Conservation (phyloP, 2,329 filamentous ascomycete genomes). For the Ophiostoma triangulosporum region DNA sequence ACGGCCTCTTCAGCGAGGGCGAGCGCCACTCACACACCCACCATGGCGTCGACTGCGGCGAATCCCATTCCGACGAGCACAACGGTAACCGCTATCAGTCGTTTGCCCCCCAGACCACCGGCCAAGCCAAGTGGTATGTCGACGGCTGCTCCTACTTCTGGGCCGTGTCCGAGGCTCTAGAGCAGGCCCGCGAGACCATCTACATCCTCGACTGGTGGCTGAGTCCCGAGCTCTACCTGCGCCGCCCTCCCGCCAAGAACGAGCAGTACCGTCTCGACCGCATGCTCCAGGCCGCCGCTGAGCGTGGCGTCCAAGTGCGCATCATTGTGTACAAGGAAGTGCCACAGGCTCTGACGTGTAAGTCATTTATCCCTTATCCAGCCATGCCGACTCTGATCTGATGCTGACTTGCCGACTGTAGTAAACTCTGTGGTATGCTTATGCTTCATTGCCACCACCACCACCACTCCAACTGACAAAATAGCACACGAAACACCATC, state of each 20-base stretch:
- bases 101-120: conserved; percentile 60
- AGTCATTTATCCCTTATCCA: conserved; percentile 24
- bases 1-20: conserved; percentile 23
- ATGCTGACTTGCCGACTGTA: conserved; percentile 38
- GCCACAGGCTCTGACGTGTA: conserved; percentile 64
- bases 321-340: conserved; percentile 92
- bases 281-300: conserved; percentile 68
- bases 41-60: conserved; percentile 28
- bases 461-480: not conserved
- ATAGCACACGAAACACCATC: conserved; percentile 62
- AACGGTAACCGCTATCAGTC: conserved; percentile 43
- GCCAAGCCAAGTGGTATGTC: conserved; percentile 78
- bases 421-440: conserved; percentile 11
- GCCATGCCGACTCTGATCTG: too few species aligned
- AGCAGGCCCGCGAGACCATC: conserved; percentile 56
- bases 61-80: conserved; percentile 28
- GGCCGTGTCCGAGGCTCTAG: conserved; percentile 67
- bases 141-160: conserved; percentile 77
- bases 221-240: conserved; percentile 75
- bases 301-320: conserved; percentile 72
- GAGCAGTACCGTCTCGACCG: conserved; percentile 73
- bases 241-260: conserved; percentile 67
- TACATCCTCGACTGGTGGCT: conserved; percentile 90
- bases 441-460: not conserved
- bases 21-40: conserved; percentile 34